Percentiles rank a stretch among this genome's conserved stretches.
These are phyloP conservation scores for Pythium aquatile DNA, from an alignment of 352 stramenopile species.

Conservation along the genomic window DNA sequence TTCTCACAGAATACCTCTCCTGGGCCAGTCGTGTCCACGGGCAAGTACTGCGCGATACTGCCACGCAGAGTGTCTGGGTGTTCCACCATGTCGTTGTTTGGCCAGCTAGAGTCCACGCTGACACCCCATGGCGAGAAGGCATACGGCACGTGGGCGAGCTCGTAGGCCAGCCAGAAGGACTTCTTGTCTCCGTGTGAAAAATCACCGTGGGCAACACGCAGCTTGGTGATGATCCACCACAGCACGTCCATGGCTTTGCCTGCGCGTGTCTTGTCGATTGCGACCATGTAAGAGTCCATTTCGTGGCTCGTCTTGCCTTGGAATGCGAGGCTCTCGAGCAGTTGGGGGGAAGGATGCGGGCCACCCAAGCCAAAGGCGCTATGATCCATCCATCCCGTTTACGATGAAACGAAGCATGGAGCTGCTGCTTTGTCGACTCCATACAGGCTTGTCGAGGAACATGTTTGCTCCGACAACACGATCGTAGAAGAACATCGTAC, in stretches of 20 bases:
- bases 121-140: slow-evolving; percentile 67
- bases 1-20: slow-evolving; percentile 58
- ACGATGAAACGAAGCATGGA: slow-evolving; percentile 35
- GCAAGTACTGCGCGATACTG: slow-evolving; percentile 55
- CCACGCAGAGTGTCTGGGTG: slow-evolving; percentile 63
- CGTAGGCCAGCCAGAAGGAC: slow-evolving; percentile 66
- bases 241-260: slow-evolving; percentile 37
- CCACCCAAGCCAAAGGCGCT: slow-evolving; percentile 31
- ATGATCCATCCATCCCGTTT: slow-evolving; percentile 51
- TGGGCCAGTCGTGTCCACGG: slow-evolving; percentile 16
- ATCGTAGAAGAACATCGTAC: slow-evolving; percentile 68
- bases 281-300: slow-evolving; percentile 53
- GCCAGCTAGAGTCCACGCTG: slow-evolving; percentile 38
- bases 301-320: slow-evolving; percentile 38
- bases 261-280: slow-evolving; percentile 40
- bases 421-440: slow-evolving; percentile 11
- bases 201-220: slow-evolving; percentile 41
- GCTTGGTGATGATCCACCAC: slow-evolving; percentile 50
- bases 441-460: slow-evolving; percentile 5
- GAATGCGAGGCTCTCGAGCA: slow-evolving; percentile 37
- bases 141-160: slow-evolving; percentile 51
- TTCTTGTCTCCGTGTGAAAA: slow-evolving; percentile 57
- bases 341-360: slow-evolving; percentile 13
- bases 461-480: slow-evolving; percentile 34
- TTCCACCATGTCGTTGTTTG: slow-evolving; percentile 50